phyloP scores from a whole-genome alignment of 1,284 basidiomycete genomes.

The Cryptococcus sp. region DNA sequence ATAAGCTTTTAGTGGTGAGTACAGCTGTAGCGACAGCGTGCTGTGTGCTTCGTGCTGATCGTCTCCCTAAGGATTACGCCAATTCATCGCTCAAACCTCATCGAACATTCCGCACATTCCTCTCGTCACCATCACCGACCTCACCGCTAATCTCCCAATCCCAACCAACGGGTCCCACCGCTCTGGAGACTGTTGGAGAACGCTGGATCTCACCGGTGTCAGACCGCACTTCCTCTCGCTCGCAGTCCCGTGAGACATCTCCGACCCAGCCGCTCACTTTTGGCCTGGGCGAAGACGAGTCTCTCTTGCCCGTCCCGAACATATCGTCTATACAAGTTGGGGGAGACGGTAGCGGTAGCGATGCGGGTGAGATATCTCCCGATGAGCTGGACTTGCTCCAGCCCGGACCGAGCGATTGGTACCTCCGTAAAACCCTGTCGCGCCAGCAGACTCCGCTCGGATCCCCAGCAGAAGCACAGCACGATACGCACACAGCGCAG shows the following conservation, averaged over 20 bases:
- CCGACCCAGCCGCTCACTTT: conserved; percentile 18
- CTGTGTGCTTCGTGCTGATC: neutral
- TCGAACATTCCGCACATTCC: conserved; percentile 2
- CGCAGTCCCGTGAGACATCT: conserved; percentile 10
- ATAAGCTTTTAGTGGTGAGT: conserved; percentile 7
- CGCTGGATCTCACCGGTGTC: conserved; percentile 7
- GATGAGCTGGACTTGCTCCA: conserved; percentile 4
- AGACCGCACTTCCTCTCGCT: neutral
- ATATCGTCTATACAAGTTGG: neutral
- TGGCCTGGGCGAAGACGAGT: conserved; percentile 11
- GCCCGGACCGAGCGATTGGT: conserved; percentile 1
- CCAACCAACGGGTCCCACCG: neutral
- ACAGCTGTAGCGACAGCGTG: neutral
- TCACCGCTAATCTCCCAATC: neutral
- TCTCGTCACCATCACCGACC: conserved; percentile 6
- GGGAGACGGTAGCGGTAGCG: neutral
- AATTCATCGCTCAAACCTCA: neutral
- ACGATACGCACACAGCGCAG: too few species aligned
- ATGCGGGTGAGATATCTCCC: neutral
- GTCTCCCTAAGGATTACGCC: neutral
- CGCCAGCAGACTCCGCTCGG: too few species aligned
- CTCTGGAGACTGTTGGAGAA: neutral
- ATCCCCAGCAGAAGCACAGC: too few species aligned
- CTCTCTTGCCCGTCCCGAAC: conserved; percentile 1
- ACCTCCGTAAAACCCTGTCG: too few species aligned